These are phyloP conservation scores for Citrullus mucosospermus DNA, from an alignment of 306 rosid genomes.

Conservation along the genomic window DNA sequence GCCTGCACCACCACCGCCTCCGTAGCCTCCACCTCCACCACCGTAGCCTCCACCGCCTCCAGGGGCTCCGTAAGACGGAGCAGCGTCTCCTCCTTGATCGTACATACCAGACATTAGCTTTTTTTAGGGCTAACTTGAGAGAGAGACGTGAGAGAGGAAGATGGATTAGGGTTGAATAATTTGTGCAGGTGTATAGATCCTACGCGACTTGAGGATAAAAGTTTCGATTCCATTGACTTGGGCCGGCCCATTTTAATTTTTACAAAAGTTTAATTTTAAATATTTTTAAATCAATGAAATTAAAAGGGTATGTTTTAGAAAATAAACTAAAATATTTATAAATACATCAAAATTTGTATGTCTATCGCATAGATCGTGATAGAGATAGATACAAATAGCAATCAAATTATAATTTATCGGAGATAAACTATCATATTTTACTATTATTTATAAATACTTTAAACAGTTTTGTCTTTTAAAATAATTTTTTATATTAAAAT, in stretches of 20 bases:
- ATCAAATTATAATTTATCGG: no score
- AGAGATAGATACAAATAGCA: no score
- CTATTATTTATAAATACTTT: no score
- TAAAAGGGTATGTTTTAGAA: no score
- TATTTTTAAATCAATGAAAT: no score
- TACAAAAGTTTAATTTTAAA: neutral
- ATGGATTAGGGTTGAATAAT: slow-evolving; percentile 14
- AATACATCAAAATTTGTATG: no score
- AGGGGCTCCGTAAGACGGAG: slow-evolving; percentile 50
- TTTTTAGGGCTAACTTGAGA: slow-evolving; percentile 25
- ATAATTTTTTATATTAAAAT: no score
- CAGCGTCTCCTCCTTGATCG: slow-evolving; percentile 77
- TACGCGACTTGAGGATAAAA: neutral
- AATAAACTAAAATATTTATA: no score
- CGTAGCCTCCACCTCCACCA: slow-evolving; percentile 25
- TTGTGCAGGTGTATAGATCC: neutral
- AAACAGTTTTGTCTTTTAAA: no score
- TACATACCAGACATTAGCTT: slow-evolving; percentile 74
- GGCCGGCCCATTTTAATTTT: neutral
- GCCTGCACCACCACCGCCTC: slow-evolving; percentile 27
- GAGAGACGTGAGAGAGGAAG: slow-evolving; percentile 13
- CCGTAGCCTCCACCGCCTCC: slow-evolving; percentile 20
- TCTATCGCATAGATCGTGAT: no score
- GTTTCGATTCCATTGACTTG: neutral
- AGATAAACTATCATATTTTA: no score